phyloP scores from a whole-genome alignment of 2,329 filamentous ascomycete species.

The Chaetoscypha palmicola region DNA sequence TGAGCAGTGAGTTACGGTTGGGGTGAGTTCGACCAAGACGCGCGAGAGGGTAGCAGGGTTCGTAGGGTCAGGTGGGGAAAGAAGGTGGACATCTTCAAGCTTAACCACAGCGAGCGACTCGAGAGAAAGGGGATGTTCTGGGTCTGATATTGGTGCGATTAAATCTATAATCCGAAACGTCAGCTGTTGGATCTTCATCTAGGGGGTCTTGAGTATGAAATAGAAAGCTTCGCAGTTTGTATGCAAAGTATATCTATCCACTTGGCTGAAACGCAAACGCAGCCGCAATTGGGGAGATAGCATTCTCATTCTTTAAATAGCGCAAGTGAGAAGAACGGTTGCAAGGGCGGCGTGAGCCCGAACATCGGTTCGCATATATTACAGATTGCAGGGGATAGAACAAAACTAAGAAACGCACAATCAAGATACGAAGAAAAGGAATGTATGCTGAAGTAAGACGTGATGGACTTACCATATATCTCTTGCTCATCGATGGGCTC shows the following conservation, averaged over 20 bases:
- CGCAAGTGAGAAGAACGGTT: background rate
- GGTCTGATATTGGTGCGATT: conserved; percentile 90
- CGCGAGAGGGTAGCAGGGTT: conserved; percentile 54
- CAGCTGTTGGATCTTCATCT: conserved; percentile 25
- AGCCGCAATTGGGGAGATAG: background rate
- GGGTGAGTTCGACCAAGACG: conserved; percentile 84
- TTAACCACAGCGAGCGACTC: conserved; percentile 93
- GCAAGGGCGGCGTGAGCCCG: too few relatives aligned
- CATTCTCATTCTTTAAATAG: conserved; percentile 1
- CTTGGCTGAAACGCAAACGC: conserved; percentile 3
- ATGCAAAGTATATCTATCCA: too few relatives aligned
- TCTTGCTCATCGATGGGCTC: conserved; percentile 96
- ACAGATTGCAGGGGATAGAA: too few relatives aligned
- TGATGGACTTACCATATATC: conserved; percentile 80
- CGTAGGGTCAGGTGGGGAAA: conserved; percentile 51
- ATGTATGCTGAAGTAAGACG: too few relatives aligned
- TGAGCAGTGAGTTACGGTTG: conserved; percentile 94
- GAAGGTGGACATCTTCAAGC: conserved; percentile 84
- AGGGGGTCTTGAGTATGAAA: background rate
- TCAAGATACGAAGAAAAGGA: too few relatives aligned
- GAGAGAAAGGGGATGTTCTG: conserved; percentile 90
- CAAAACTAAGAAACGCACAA: too few relatives aligned
- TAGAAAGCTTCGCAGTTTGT: background rate
- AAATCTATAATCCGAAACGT: conserved; percentile 56
- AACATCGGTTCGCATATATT: too few relatives aligned